Base-by-base conservation (phyloP, 805 yeast genomes). In the Saturnispora mendoncae region DNA sequence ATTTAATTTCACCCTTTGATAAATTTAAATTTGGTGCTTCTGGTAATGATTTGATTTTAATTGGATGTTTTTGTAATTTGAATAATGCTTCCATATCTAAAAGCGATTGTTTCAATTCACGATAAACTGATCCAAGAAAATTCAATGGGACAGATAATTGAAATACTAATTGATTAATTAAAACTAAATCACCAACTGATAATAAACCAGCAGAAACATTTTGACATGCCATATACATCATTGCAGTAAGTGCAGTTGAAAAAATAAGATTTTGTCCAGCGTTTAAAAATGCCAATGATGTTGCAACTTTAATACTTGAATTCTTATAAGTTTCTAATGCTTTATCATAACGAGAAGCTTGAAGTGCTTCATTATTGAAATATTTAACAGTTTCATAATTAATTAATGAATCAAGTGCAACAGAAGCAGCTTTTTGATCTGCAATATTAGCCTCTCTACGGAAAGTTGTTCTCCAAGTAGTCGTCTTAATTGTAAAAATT, bases 221-320 rank as follows among this genome's bases (percentile, higher is more conserved):
- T 42, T 78, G 76, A 53, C 95, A 85, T 13, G 96, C 97, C 94
- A 92, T 80, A 60, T 84, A 92, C 98, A 92, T 92, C 94, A 92
- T 92, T 2, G 80, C 84, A 1, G 98, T 92, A 48, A 92, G 66
- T 1, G 98, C 97, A 31, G 84, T 62, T 0, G 97, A 84, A 63
- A 84, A 84, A 25, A 84, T 84, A 42, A 82, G 51, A 55, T 80
- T 83, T 58, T 84, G 94, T 14, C 94, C 94, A 0, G 86, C 70
- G 49, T 84, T 84, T 46, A 84, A 66, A 53, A 72, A 84, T 19
- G 92, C 87, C 47, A 84, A 64, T 1, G 92, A 83, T 3, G 90
- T 84, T 2, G 90, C 87, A n/a, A 84, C 85, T 55, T 82, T 81
- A 49, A 84, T 77, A 23, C 80, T 76, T 2, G 87, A 76, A 45